Conservation (phyloP, 2,329 filamentous ascomycete species). For the Hypoxylon sp. region DNA sequence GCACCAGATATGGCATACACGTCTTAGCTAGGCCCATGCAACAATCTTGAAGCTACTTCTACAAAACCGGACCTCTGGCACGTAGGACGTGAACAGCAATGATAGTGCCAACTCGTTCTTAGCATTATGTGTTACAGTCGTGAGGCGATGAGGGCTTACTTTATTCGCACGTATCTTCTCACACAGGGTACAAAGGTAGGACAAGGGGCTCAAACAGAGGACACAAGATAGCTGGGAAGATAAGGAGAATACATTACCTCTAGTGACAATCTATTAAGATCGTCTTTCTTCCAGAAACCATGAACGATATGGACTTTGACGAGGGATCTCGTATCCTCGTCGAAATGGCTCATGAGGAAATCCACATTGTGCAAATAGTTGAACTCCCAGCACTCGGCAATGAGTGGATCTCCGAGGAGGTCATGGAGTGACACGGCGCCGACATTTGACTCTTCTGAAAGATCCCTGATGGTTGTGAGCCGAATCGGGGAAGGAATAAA, state of each 20-base stretch:
- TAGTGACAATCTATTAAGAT: slow-evolving; percentile 67
- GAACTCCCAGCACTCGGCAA: slow-evolving; percentile 78
- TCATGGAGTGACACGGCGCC: slow-evolving; percentile 75
- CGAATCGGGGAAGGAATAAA: slow-evolving; percentile 74
- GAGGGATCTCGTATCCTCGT: slow-evolving; percentile 61
- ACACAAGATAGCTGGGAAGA: background rate
- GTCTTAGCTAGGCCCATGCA: background rate
- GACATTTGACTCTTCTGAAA: slow-evolving; percentile 70
- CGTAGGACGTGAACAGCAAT: background rate
- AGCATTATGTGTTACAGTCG: background rate
- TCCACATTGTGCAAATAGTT: slow-evolving; percentile 73
- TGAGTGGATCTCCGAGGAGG: slow-evolving; percentile 79
- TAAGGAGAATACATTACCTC: slow-evolving; percentile 60
- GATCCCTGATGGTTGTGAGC: slow-evolving; percentile 76
- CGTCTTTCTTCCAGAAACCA: slow-evolving; percentile 76
- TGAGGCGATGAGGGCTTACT: background rate
- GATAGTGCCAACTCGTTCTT: background rate
- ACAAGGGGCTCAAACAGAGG: background rate
- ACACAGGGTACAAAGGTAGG: background rate
- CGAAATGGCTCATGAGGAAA: slow-evolving; percentile 68
- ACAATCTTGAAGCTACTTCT: slow-evolving; percentile 2
- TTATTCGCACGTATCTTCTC: background rate
- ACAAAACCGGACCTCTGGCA: background rate
- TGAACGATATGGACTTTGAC: slow-evolving; percentile 69
- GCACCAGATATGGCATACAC: background rate